A percentile compares a stretch with the other conserved stretches of the same genome.
phyloP scores from a whole-genome alignment of 164 flowering plant genomes.

The Brasenia schreberi region DNA sequence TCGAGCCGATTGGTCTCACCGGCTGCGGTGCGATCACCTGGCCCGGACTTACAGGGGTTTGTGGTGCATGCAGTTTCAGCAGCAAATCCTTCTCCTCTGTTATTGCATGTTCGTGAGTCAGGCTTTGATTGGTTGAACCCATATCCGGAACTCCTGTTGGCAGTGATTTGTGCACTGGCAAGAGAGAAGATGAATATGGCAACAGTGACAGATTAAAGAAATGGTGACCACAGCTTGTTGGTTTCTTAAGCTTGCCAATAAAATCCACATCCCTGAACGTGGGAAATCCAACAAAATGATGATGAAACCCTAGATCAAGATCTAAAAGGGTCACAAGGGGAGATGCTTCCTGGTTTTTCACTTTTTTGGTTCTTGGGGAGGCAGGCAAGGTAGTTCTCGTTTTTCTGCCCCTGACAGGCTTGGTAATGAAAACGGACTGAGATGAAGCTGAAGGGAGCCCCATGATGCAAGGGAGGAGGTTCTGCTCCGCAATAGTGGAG shows the following conservation, averaged over 20 bases:
- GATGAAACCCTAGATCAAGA: conserved; percentile 21
- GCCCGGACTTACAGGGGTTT: conserved; percentile 1
- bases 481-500: conserved; percentile 14
- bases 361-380: conserved; percentile 26
- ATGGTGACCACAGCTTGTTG: conserved; percentile 10
- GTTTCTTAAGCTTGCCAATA: conserved; percentile 1
- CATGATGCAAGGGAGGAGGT: conserved; percentile 29
- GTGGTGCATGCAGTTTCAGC: conserved; percentile 22
- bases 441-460: conserved; percentile 42
- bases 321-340: conserved; percentile 11
- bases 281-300: conserved; percentile 14
- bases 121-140: not conserved
- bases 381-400: conserved; percentile 30
- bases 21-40: conserved; percentile 54
- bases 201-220: conserved; percentile 42
- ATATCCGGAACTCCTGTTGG: not conserved
- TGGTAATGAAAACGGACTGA: conserved; percentile 10
- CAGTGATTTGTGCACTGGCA: not conserved
- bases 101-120: conserved; percentile 21
- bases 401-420: conserved; percentile 54
- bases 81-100: conserved; percentile 38
- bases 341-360: conserved; percentile 14
- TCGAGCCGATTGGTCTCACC: conserved; percentile 64
- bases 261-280: conserved; percentile 1
- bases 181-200: conserved; percentile 17